A percentile compares a stretch with the other conserved stretches of the same genome.
Conservation (phyloP, 2,329 filamentous ascomycete genomes). For the Fusarium mangiferae region DNA sequence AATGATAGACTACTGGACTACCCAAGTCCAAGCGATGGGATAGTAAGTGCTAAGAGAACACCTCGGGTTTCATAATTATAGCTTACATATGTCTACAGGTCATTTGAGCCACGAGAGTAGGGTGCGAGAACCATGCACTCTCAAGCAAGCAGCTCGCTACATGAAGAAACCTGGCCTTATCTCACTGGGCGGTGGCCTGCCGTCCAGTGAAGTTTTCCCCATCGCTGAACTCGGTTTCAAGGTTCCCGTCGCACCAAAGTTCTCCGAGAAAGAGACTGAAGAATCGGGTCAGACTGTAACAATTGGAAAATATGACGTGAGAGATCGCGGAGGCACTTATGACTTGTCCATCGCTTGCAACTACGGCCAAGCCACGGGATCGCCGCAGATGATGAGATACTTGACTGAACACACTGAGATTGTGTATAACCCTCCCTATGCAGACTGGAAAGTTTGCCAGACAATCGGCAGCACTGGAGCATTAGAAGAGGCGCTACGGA, state of each 20-base stretch:
- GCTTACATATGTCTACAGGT: constrained; percentile 49
- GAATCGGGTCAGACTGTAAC: constrained; percentile 68
- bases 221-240: constrained; percentile 81
- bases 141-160: constrained; percentile 84
- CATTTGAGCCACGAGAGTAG: constrained; percentile 72
- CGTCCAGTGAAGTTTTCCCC: constrained; percentile 92
- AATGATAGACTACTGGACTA: constrained; percentile 61
- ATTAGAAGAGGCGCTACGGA: constrained; percentile 83
- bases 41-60: constrained; percentile 65
- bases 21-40: constrained; percentile 87
- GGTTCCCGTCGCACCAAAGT: constrained; percentile 75
- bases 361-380: constrained; percentile 88
- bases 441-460: constrained; percentile 88
- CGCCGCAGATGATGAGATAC: constrained; percentile 88
- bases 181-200: constrained; percentile 90
- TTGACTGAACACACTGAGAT: constrained; percentile 96
- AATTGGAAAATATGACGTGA: constrained; percentile 86
- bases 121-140: constrained; percentile 70
- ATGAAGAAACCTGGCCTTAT: constrained; percentile 86
- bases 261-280: constrained; percentile 75
- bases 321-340: constrained; percentile 62
- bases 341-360: constrained; percentile 92
- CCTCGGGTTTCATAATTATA: not conserved
- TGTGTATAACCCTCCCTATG: constrained; percentile 85
- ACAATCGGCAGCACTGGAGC: constrained; percentile 88